Evolutionary conservation across 192 early-diverging fungal species (phyloP).

Genomic region (Backusella parvicylindrica): DNA sequence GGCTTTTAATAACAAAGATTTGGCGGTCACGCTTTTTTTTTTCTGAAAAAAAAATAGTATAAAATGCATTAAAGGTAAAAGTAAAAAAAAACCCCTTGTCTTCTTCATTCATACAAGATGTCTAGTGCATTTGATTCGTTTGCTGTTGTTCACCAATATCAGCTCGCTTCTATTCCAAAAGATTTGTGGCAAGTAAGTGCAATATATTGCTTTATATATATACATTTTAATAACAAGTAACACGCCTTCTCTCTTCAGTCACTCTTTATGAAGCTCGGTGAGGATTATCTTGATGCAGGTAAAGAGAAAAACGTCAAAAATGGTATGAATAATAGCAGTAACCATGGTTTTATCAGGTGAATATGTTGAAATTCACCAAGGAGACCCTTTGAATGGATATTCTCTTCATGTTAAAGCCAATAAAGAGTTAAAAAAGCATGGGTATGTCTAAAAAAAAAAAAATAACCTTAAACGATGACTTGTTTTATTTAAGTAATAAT

Average conservation of each 20-base stretch:
- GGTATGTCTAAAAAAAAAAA: slow-evolving; percentile 31
- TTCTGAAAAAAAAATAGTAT: not conserved
- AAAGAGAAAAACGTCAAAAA: not conserved
- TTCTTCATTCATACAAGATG: slow-evolving; percentile 8
- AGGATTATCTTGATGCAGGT: slow-evolving; percentile 50
- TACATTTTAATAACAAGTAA: not conserved
- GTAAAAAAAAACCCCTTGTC: not conserved
- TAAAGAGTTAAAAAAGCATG: slow-evolving; percentile 40
- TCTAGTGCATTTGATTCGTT: slow-evolving; percentile 26
- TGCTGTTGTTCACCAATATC: slow-evolving; percentile 46
- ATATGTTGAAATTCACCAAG: slow-evolving; percentile 46
- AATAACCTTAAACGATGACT: not conserved
- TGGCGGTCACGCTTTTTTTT: not conserved
- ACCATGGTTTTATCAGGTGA: slow-evolving; percentile 4
- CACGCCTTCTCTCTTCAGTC: slow-evolving; percentile 21
- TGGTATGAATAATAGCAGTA: not conserved
- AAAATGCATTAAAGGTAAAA: not conserved
- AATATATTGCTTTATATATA: too few relatives aligned
- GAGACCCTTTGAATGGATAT: slow-evolving; percentile 45
- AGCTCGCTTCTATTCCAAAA: slow-evolving; percentile 45
- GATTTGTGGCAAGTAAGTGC: slow-evolving; percentile 49
- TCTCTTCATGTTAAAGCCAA: slow-evolving; percentile 49
- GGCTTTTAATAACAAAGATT: not conserved
- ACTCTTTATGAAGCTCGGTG: slow-evolving; percentile 46
- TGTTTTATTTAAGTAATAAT: too few relatives aligned